Conservation (phyloP, 2,329 filamentous ascomycete species). For the Chaetomiaceae sp. region DNA sequence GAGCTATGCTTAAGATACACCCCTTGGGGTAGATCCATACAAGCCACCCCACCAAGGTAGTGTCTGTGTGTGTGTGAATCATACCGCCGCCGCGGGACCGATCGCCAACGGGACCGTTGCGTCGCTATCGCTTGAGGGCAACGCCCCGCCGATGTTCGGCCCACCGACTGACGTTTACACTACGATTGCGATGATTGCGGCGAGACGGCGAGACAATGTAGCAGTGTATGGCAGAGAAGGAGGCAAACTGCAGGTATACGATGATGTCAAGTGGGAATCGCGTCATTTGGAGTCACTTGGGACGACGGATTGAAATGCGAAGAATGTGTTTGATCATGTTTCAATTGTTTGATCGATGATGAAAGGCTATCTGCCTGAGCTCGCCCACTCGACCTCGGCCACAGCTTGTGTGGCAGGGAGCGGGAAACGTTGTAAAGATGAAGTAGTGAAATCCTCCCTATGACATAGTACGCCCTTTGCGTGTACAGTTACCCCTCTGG, state of each 20-base stretch:
- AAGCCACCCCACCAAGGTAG: not conserved
- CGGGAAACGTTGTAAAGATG: not conserved
- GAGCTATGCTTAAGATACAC: not conserved
- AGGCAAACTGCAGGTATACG: too few species aligned
- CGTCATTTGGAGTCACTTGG: not conserved
- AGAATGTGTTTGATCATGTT: not conserved
- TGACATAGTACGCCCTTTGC: not conserved
- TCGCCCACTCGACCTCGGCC: slow-evolving; percentile 6
- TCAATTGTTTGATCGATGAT: not conserved
- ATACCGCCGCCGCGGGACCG: slow-evolving; percentile 16
- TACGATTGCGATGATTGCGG: too few species aligned
- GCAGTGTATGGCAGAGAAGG: too few species aligned
- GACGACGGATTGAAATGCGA: not conserved
- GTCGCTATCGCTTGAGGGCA: too few species aligned
- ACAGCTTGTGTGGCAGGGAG: slow-evolving; percentile 6
- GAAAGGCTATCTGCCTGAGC: not conserved
- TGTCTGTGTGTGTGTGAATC: slow-evolving; percentile 12
- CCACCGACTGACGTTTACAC: too few species aligned
- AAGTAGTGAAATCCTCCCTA: not conserved
- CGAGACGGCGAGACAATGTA: not conserved
- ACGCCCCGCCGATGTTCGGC: too few species aligned
- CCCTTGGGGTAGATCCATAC: not conserved
- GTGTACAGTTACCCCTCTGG: slow-evolving; percentile 2
- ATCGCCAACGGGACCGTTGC: not conserved
- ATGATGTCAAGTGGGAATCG: not conserved